Evolutionary conservation across 345 rosid species (phyloP).

Genomic region (Anastatica hierochuntica): DNA sequence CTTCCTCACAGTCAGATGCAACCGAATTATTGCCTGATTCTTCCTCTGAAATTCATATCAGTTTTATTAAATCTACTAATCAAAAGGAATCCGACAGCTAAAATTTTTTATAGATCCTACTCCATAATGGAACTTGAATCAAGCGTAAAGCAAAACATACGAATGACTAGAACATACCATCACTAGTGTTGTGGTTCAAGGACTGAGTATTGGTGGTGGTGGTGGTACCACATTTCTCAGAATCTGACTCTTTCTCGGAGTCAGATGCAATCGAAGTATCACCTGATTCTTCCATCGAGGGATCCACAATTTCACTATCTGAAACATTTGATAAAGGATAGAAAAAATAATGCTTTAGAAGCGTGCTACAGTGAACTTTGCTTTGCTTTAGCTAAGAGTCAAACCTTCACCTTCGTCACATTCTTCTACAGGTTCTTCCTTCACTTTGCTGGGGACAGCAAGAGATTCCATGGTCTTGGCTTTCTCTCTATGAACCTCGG

Average conservation of each 20-base stretch:
- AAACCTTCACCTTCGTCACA: conserved; percentile 49
- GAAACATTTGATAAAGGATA: conserved; percentile 7
- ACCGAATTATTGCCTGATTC: background rate
- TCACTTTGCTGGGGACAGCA: conserved; percentile 28
- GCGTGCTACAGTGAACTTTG: background rate
- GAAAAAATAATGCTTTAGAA: background rate
- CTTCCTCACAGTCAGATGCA: conserved; percentile 16
- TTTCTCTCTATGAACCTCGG: conserved; percentile 65
- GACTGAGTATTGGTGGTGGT: conserved; percentile 5
- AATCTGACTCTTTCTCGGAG: conserved; percentile 7
- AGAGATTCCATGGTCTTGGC: conserved; percentile 34
- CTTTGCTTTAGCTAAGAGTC: background rate
- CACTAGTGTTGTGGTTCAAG: conserved; percentile 11
- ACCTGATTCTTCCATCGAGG: conserved; percentile 27
- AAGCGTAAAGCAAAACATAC: no score
- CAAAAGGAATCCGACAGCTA: no score
- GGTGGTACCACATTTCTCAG: background rate
- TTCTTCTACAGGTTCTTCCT: conserved; percentile 36
- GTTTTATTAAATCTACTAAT: no score
- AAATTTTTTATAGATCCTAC: no score
- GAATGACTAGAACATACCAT: background rate
- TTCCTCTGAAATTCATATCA: no score
- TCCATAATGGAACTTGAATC: no score
- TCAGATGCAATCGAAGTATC: conserved; percentile 4
- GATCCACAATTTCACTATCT: conserved; percentile 50